Evolutionary conservation across 805 yeast species (phyloP).

Genomic region (Wickerhamiella vanderwaltii): DNA sequence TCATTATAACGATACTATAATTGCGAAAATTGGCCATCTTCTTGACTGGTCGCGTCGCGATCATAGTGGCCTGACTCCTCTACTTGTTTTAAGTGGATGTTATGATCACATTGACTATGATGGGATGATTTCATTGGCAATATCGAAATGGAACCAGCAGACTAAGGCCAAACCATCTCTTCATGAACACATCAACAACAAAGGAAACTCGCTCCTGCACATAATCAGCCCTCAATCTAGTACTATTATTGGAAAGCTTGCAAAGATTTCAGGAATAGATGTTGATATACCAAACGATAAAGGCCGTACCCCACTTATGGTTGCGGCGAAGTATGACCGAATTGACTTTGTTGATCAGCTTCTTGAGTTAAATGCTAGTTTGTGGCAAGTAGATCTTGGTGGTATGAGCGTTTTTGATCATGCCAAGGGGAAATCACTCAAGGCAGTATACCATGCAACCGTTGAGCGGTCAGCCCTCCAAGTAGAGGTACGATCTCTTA

Average conservation of each 20-base stretch:
- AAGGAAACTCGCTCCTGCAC: constrained; percentile 71
- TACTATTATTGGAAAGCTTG: constrained; percentile 4
- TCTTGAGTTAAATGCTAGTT: constrained; percentile 39
- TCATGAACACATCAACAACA: constrained; percentile 52
- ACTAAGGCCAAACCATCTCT: constrained; percentile 9
- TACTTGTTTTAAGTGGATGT: constrained; percentile 60
- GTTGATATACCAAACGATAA: constrained; percentile 50
- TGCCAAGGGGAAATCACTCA: constrained; percentile 22
- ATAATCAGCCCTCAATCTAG: constrained; percentile 39
- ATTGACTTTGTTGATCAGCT: constrained; percentile 44
- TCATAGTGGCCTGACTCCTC: constrained; percentile 58
- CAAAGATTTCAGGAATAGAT: constrained; percentile 30
- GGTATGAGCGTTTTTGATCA: constrained; percentile 27
- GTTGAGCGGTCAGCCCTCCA: constrained; percentile 19
- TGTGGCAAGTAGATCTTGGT: constrained; percentile 26
- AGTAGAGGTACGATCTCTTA: constrained; percentile 11
- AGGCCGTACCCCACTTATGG: constrained; percentile 57
- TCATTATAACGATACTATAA: constrained; percentile 42
- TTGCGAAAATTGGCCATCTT: constrained; percentile 42
- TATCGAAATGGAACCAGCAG: constrained; percentile 10
- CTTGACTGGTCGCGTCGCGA: constrained; percentile 65
- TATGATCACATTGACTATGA: constrained; percentile 65
- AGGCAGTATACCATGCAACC: constrained; percentile 4
- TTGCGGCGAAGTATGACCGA: constrained; percentile 58
- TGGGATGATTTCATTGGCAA: constrained; percentile 29